Evolutionary conservation across 202 grass and related monocot genomes (phyloP), one percentile per base, ranked within the genome.

Genomic region (Setaria italica): DNA sequence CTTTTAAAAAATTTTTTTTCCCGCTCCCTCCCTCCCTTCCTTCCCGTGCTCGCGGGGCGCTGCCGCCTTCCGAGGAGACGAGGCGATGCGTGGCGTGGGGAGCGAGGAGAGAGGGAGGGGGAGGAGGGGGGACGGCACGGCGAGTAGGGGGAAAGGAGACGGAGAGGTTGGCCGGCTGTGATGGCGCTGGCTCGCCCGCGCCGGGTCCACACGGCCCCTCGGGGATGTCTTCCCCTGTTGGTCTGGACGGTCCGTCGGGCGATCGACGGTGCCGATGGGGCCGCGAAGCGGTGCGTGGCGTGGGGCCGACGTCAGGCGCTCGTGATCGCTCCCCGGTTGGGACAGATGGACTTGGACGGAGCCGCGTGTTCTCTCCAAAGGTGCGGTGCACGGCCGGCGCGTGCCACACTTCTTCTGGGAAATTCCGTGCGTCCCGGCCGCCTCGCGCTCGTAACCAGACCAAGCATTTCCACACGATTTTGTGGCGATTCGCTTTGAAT

Each of bases 101-200:
- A 15, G 71, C 2, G 77, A 56, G 71, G 56, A 29, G 77, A 14
- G 66, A 20, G 51, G 3, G 0, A 17, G 19, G 7, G 14, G 12
- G 19, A 32, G 86, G 13, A 1, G 25, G 3, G 41, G 49, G 56
- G 56, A 5, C 15, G 29, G 33, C 34, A 72, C 47, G 71, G 84
- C 43, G 83, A 29, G 10, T 46, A 62, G 41, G 50, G 64, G 57
- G 62, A 64, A 60, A 39, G 45, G 16, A 13, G 2, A 11, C 2
- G 25, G 17, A 11, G 21, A 21, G 78, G 76, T 56, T 49, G 85
- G 85, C 46, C 81, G 85, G 80, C 67, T 62, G 85, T 84, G 85
- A 87, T 76, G 85, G 69, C 14, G 85, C 89, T 80, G 85, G 70
- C 89, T 55, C 85, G 80, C 34, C 89, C 67, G 48, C 16, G 17